phyloP scores from a whole-genome alignment of 345 rosid genomes.

The Dipteronia sinensis region DNA sequence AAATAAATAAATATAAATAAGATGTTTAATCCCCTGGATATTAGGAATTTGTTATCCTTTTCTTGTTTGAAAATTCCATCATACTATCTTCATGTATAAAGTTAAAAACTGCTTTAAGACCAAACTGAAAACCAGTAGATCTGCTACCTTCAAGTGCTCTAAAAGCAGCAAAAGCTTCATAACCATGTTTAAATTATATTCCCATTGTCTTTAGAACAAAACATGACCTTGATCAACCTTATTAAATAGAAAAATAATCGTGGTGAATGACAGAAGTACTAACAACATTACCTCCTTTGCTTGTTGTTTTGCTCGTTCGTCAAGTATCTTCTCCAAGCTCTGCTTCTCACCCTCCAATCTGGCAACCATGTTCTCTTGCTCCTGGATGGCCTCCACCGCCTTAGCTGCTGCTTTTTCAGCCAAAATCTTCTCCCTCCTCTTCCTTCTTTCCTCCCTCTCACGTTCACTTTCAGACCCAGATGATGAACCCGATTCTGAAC shows the following conservation, averaged over 20 bases:
- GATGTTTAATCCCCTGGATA: neutral
- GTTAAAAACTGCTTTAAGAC: neutral
- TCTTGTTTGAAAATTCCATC: neutral
- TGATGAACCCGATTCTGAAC: conserved; percentile 62
- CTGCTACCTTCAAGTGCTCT: neutral
- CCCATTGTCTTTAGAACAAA: neutral
- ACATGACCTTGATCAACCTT: conserved; percentile 7
- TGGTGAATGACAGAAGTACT: neutral
- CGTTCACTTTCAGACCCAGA: conserved; percentile 83
- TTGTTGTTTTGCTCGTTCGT: conserved; percentile 91
- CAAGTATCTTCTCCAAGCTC: conserved; percentile 91
- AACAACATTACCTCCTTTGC: conserved; percentile 73
- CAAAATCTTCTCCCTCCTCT: conserved; percentile 64
- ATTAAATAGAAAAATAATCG: neutral
- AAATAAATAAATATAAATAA: neutral
- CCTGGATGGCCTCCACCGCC: conserved; percentile 73
- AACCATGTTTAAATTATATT: neutral
- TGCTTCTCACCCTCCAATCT: conserved; percentile 94
- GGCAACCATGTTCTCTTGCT: conserved; percentile 83
- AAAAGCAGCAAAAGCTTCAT: neutral
- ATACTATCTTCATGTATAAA: neutral
- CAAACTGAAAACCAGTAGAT: conserved; percentile 1
- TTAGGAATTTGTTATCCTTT: neutral
- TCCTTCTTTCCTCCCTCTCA: conserved; percentile 79
- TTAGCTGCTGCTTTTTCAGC: conserved; percentile 82